Conservation (phyloP, 345 rosid species). For the Murraya paniculata region DNA sequence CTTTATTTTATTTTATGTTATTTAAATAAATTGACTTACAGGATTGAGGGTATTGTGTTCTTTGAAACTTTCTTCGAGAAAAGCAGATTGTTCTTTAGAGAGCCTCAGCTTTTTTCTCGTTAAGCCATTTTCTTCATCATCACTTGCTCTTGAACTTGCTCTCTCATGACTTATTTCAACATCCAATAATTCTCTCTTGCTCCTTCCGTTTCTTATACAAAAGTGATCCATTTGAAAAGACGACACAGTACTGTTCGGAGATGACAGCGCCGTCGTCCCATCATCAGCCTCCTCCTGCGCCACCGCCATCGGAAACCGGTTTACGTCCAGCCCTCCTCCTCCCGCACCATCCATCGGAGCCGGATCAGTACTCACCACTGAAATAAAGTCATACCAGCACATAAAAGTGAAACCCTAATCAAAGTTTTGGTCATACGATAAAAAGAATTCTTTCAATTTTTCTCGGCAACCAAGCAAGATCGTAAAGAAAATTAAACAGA, state of each 20-base stretch:
- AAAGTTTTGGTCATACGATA: no score
- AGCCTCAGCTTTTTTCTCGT: slow-evolving; percentile 95
- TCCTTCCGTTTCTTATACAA: slow-evolving; percentile 48
- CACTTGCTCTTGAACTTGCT: slow-evolving; percentile 72
- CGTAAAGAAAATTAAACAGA: neutral
- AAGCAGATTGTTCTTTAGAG: slow-evolving; percentile 86
- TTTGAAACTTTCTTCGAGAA: slow-evolving; percentile 93
- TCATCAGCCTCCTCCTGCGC: slow-evolving; percentile 42
- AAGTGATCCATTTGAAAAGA: slow-evolving; percentile 75
- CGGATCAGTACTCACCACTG: slow-evolving; percentile 36
- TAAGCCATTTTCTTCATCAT: slow-evolving; percentile 82
- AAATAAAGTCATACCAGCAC: neutral
- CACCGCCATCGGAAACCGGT: slow-evolving; percentile 32
- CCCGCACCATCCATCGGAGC: slow-evolving; percentile 31
- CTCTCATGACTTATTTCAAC: slow-evolving; percentile 37
- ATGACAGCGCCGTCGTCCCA: slow-evolving; percentile 52
- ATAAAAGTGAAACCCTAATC: neutral
- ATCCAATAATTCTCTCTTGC: slow-evolving; percentile 47
- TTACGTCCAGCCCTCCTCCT: slow-evolving; percentile 46
- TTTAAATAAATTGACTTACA: slow-evolving; percentile 37
- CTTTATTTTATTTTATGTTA: neutral
- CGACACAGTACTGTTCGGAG: slow-evolving; percentile 80
- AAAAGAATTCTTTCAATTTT: neutral
- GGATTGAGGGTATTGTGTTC: slow-evolving; percentile 87
- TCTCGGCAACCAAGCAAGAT: neutral